Base-by-base conservation (phyloP, 305 asterid species). In the Solanum hybrid region DNA sequence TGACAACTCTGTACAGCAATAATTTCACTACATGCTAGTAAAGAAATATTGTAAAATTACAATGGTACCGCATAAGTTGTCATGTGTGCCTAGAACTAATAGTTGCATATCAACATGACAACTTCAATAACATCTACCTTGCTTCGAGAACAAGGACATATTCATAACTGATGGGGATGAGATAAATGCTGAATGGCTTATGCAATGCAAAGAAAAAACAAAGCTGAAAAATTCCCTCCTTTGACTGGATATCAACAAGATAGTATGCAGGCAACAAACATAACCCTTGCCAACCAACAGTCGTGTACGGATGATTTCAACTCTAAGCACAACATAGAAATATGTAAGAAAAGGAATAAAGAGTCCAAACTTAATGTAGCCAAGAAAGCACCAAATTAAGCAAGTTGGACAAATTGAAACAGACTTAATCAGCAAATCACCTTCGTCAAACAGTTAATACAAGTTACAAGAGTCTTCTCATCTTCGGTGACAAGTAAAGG, bases 371-470 rank as follows among this genome's bases (percentile, higher is more conserved):
- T 31, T 51, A 51, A 84, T 51, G 87, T 11, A 84, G 12, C 87
- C 75, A 84, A 82, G 87, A 46, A 84, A 51, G 38, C 42, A 31
- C 31, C 75, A 84, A 51, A 51, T 3, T 84, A 51, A 51, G 22
- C 73, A 26, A 84, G 22, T 84, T 31, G 22, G 42, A 20, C 32
- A 17, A 84, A 34, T 56, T 84, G 42, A 31, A 51, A 51, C 42
- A 84, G 34, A 51, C 11, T 46, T 46, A 51, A 31, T 51, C 73
- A 51, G 29, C 73, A 51, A 78, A 76, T 86, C 93, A 96, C 99
- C 99, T 96, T 97, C 73, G 99, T 97, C 94, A 97, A 92, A 92
- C 98, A 95, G 93, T 96, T 97, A 89, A 96, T 95, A 93, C 99
- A 96, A 36, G 99, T 96, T 90, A 97, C 98, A 60, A 97, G 98